These are phyloP conservation scores for Orbilia ellipsospora DNA, from an alignment of 2,329 filamentous ascomycete species.

Conservation along the genomic window DNA sequence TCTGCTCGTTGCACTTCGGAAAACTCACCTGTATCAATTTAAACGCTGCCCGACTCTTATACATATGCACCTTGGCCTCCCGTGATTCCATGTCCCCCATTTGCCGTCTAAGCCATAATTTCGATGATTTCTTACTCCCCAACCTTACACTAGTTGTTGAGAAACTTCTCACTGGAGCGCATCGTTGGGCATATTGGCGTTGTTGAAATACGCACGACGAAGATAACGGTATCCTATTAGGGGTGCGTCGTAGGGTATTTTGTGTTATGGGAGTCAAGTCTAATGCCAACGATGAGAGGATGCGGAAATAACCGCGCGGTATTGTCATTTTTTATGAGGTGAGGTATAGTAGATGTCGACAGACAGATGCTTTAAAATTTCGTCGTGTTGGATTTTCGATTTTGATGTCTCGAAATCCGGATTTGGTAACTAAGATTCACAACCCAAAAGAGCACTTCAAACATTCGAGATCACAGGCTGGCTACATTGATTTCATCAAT, in stretches of 20 bases:
- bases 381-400: conserved; percentile 31
- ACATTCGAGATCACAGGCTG: too few species aligned
- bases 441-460: background rate
- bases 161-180: conserved; percentile 16
- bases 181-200: background rate
- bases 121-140: conserved; percentile 68
- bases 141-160: background rate
- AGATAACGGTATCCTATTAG: conserved; percentile 31
- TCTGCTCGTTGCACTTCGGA: conserved; percentile 13
- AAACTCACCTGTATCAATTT: conserved; percentile 81
- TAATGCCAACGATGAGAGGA: conserved; percentile 19
- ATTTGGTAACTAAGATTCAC: conserved; percentile 4
- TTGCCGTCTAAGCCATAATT: conserved; percentile 83
- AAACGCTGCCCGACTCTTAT: conserved; percentile 92
- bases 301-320: conserved; percentile 39
- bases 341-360: background rate
- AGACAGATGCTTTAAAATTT: conserved; percentile 26
- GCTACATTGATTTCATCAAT: too few species aligned
- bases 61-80: conserved; percentile 78
- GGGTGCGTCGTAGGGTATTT: conserved; percentile 36
- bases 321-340: conserved; percentile 23
- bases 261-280: conserved; percentile 13
- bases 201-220: conserved; percentile 33
- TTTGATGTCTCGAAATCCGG: background rate
- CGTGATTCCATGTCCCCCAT: conserved; percentile 76